Evolutionary conservation across 345 rosid genomes (phyloP).

Genomic region (Psidium guajava): DNA sequence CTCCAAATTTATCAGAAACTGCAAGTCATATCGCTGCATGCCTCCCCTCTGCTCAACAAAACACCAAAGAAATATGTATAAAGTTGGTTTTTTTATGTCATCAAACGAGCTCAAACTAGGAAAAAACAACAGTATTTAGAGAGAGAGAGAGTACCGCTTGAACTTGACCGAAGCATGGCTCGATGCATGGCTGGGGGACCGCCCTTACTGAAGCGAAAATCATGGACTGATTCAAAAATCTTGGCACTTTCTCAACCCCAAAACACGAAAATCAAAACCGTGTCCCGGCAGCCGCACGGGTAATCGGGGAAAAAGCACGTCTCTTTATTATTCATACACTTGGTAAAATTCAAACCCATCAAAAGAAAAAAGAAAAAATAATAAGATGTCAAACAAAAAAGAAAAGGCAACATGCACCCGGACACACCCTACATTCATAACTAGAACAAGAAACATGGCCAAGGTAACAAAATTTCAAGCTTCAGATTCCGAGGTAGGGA

Average conservation of each 20-base stretch:
- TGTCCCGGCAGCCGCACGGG: slow-evolving; percentile 17
- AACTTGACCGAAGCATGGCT: not conserved
- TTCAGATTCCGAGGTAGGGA: not conserved
- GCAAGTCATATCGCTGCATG: not conserved
- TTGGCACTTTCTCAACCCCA: not conserved
- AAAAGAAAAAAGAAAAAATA: not conserved
- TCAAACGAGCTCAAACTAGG: not conserved
- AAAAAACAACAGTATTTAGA: not conserved
- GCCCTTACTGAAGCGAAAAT: not conserved
- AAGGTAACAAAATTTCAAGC: not conserved
- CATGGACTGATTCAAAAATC: not conserved
- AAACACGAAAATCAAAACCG: not conserved
- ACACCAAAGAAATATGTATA: not conserved
- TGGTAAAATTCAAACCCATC: not conserved
- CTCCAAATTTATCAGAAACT: not conserved
- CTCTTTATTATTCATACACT: slow-evolving; percentile 1
- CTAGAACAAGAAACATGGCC: not conserved
- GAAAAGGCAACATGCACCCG: not conserved
- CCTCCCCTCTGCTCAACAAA: not conserved
- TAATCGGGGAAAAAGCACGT: slow-evolving; percentile 18
- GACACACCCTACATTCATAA: not conserved
- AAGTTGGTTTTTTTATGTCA: not conserved
- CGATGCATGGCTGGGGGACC: not conserved
- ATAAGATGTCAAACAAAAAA: not conserved
- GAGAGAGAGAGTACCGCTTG: not conserved